Evolutionary conservation across 2,329 filamentous ascomycete genomes (phyloP).

Genomic region (Phialophora expanda): DNA sequence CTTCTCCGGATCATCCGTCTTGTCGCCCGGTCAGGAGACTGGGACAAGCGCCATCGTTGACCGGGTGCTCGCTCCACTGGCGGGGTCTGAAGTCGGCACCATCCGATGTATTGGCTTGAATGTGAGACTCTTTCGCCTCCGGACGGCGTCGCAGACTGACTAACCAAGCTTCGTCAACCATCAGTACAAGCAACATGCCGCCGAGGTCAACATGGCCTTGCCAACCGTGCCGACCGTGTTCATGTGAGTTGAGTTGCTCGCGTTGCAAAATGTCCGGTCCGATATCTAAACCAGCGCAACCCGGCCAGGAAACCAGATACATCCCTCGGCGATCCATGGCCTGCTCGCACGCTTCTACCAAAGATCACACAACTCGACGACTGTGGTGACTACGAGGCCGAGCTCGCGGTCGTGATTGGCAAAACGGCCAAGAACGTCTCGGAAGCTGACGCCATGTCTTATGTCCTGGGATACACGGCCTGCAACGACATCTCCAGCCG

Average conservation of each 20-base stretch:
- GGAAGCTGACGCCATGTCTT: conserved; percentile 46
- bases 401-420: conserved; percentile 48
- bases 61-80: conserved; percentile 46
- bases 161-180: neutral
- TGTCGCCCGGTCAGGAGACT: conserved; percentile 60
- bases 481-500: conserved; percentile 50
- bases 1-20: conserved; percentile 64
- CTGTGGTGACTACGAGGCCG: conserved; percentile 51
- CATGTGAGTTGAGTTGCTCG: conserved; percentile 33
- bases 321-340: conserved; percentile 44
- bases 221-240: conserved; percentile 48
- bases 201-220: conserved; percentile 48
- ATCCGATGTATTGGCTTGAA: conserved; percentile 57
- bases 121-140: conserved; percentile 23
- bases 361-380: conserved; percentile 46
- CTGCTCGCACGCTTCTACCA: conserved; percentile 43
- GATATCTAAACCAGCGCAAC: neutral
- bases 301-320: conserved; percentile 42
- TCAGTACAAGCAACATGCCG: conserved; percentile 49
- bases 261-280: neutral
- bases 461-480: conserved; percentile 50
- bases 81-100: conserved; percentile 46
- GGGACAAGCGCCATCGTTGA: conserved; percentile 55
- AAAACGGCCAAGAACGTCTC: conserved; percentile 49
- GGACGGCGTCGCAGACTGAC: neutral